Evolutionary conservation across 2,329 filamentous ascomycete genomes (phyloP).

Genomic region (Fusarium compactum): DNA sequence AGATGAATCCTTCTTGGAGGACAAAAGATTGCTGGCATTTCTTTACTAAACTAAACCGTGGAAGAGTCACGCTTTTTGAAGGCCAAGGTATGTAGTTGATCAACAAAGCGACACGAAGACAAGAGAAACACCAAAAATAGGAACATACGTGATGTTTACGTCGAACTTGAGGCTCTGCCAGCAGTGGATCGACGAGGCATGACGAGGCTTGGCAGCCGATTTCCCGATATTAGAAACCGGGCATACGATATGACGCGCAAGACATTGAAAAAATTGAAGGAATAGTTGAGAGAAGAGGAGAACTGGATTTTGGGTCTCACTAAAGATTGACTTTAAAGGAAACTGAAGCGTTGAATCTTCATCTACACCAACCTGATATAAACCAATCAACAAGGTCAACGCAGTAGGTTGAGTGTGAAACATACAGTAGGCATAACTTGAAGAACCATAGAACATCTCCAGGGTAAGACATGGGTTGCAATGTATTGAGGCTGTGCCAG

Average conservation of each 20-base stretch:
- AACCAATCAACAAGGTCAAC: neutral
- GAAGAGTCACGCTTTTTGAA: neutral
- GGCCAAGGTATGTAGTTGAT: neutral
- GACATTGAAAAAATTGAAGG: neutral
- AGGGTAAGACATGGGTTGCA: constrained; percentile 28
- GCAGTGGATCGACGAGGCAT: constrained; percentile 1
- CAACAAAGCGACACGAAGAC: neutral
- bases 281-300: neutral
- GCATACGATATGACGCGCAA: constrained; percentile 4
- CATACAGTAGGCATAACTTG: constrained; percentile 7
- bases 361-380: neutral
- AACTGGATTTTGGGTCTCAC: neutral
- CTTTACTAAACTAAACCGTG: neutral
- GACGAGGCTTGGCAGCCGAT: constrained; percentile 10
- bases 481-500: constrained; percentile 33
- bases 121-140: constrained; percentile 21
- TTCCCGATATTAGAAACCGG: neutral
- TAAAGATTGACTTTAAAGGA: neutral
- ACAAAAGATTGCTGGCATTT: neutral
- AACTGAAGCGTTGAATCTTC: neutral
- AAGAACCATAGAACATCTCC: constrained; percentile 2
- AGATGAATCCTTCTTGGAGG: neutral
- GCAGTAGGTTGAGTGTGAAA: constrained; percentile 18
- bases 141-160: neutral
- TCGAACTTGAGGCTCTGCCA: constrained; percentile 20